A percentile compares a stretch with the other conserved stretches of the same genome.
Conservation (phyloP, 345 rosid genomes). For the Eucalyptus polyanthemos region DNA sequence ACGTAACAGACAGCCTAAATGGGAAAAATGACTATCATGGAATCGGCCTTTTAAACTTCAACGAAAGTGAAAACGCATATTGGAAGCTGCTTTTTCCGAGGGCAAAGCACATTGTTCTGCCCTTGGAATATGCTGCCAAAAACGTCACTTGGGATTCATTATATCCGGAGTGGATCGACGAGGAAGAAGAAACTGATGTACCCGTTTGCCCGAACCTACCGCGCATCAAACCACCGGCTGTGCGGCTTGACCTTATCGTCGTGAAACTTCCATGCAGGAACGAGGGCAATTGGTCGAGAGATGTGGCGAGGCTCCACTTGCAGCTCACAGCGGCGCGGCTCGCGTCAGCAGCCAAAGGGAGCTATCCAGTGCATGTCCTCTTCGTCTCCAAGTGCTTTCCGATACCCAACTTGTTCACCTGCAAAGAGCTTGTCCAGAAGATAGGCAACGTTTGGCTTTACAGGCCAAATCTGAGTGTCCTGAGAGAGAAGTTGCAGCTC, state of each 20-base stretch:
- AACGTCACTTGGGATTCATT: constrained; percentile 75
- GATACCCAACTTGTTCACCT: constrained; percentile 66
- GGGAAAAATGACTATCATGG: constrained; percentile 27
- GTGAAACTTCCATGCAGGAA: constrained; percentile 91
- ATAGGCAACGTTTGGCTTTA: constrained; percentile 65
- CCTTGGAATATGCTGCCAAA: constrained; percentile 27
- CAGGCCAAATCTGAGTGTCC: constrained; percentile 44
- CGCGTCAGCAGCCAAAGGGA: constrained; percentile 61
- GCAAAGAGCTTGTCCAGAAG: constrained; percentile 58
- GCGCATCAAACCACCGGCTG: constrained; percentile 47
- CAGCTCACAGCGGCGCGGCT: constrained; percentile 79
- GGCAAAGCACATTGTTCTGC: constrained; percentile 26
- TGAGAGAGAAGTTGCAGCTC: constrained; percentile 69
- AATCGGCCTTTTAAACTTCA: constrained; percentile 73
- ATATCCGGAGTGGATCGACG: constrained; percentile 97
- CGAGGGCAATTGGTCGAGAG: constrained; percentile 88
- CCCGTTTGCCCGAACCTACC: constrained; percentile 73
- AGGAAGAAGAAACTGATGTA: constrained; percentile 81
- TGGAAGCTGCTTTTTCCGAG: constrained; percentile 57
- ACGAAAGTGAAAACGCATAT: constrained; percentile 34
- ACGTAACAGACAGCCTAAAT: constrained; percentile 29
- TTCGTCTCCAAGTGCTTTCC: constrained; percentile 66
- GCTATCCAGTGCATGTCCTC: constrained; percentile 57
- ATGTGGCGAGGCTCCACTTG: constrained; percentile 72
- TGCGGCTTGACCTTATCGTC: constrained; percentile 53